Evolutionary conservation across 192 early-diverging fungal species (phyloP), one percentile per base, ranked within the genome.

Genomic region (Coemansia sp.): DNA sequence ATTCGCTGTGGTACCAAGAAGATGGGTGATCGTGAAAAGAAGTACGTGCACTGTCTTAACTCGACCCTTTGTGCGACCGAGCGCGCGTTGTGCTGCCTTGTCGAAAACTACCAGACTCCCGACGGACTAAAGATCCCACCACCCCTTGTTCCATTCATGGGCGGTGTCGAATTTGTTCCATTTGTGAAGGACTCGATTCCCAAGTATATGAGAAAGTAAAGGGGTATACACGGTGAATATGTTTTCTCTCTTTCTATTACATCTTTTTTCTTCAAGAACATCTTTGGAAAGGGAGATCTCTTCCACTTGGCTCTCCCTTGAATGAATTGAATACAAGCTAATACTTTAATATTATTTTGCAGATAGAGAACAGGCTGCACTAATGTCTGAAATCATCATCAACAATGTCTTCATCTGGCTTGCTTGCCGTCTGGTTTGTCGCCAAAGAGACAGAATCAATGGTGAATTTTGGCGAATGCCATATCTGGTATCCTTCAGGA

Each of bases 1-100:
- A 98, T 99, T 84, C 91, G 95, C 60, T 92, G 91, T 63, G 98
- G 98, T 60, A 88, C 92, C 60, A 99, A 99, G 87, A 98, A 98
- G 88, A 88, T 95, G 87, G 93, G 92, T 67, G 94, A 97, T 66
- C 86, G 89, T 55, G 91, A 91, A 67, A 98, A 98, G 87, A 92
- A 90, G 70, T 99, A 95, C 68, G 98, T 94, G 37, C 98, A 99
- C 81, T 93, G 92, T 79, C 89, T 99, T 59, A 99, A 99, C 88
- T 93, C 95, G 60, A 99, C 98, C 3, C 85, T 99, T 57, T 94
- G 92, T 58, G 98, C 98, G 50, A 98, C 95, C 43, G 95, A 95
- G 69, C 90, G 98, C 39, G 91, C 98, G 20, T 79, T 99, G 61
- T 99, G 96, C 76, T 92, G 94, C 79, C 77, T 99, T 48, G 74